These are phyloP conservation scores for Rosa persica DNA, from an alignment of 306 rosid genomes.

Conservation along the genomic window DNA sequence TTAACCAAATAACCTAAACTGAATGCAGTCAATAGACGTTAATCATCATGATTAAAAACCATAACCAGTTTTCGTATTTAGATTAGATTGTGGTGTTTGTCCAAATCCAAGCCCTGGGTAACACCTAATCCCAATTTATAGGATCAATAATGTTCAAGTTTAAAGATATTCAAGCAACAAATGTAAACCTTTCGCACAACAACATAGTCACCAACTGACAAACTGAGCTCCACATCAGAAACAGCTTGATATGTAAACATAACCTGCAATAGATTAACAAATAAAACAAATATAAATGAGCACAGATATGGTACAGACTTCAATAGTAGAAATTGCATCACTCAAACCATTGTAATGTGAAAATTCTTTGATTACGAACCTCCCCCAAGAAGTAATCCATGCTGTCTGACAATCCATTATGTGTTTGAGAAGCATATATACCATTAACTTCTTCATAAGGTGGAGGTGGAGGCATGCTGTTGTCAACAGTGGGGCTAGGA, in stretches of 20 bases:
- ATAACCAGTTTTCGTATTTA: not conserved
- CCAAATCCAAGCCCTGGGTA: not conserved
- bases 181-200: constrained; percentile 81
- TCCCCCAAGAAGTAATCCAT: constrained; percentile 91
- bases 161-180: constrained; percentile 17
- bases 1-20: not conserved
- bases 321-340: constrained; percentile 3
- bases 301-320: constrained; percentile 1
- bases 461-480: constrained; percentile 81
- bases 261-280: constrained; percentile 50
- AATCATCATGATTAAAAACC: not conserved
- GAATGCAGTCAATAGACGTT: not conserved
- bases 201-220: constrained; percentile 78
- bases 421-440: constrained; percentile 64
- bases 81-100: not conserved
- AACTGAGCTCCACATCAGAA: constrained; percentile 83
- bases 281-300: constrained; percentile 12
- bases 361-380: constrained; percentile 40
- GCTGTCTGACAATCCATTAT: constrained; percentile 69
- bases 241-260: constrained; percentile 75
- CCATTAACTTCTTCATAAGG: constrained; percentile 87
- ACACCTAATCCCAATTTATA: not conserved
- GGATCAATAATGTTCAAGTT: not conserved
- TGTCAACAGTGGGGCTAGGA: constrained; percentile 63
- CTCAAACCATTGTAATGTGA: not conserved